Conservation (phyloP, 371 early-diverging fungal genomes). For the Paraphysoderma sedebokerense region DNA sequence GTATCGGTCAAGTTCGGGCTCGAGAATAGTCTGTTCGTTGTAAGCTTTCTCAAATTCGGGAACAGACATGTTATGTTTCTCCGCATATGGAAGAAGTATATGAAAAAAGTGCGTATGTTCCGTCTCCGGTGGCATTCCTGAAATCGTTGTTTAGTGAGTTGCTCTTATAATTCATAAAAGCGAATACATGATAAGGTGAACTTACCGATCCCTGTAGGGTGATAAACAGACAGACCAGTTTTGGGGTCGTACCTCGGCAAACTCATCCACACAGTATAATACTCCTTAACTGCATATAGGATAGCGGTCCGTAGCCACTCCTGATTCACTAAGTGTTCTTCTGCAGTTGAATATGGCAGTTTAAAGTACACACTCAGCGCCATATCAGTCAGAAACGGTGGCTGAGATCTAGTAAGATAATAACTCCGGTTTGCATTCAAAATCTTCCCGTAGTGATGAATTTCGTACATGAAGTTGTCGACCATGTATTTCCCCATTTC, state of each 20-base stretch:
- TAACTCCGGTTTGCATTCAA: conserved; percentile 94
- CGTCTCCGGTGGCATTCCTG: conserved; percentile 96
- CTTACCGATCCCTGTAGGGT: conserved; percentile 49
- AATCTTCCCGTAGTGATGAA: conserved; percentile 93
- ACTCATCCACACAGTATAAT: conserved; percentile 76
- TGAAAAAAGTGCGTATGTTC: conserved; percentile 88
- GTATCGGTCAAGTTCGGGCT: conserved; percentile 79
- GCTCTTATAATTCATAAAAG: conserved; percentile 7
- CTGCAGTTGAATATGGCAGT: conserved; percentile 8
- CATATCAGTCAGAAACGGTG: conserved; percentile 96
- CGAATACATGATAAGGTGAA: neutral
- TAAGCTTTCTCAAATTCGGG: conserved; percentile 55
- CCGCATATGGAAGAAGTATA: conserved; percentile 68
- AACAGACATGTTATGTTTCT: conserved; percentile 38
- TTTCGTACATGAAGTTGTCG: conserved; percentile 88
- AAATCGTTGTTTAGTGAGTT: too few species aligned
- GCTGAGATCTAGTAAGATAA: conserved; percentile 90
- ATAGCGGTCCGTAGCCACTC: conserved; percentile 59
- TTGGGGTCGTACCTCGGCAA: conserved; percentile 54
- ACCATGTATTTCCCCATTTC: conserved; percentile 85
- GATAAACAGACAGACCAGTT: conserved; percentile 66
- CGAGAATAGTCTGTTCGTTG: conserved; percentile 36
- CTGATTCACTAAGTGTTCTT: conserved; percentile 21
- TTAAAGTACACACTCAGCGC: conserved; percentile 52
- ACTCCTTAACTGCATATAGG: conserved; percentile 78